These are phyloP conservation scores for Plasmodium malariae DNA, from an alignment of 169 alveolate genomes.

Conservation along the genomic window DNA sequence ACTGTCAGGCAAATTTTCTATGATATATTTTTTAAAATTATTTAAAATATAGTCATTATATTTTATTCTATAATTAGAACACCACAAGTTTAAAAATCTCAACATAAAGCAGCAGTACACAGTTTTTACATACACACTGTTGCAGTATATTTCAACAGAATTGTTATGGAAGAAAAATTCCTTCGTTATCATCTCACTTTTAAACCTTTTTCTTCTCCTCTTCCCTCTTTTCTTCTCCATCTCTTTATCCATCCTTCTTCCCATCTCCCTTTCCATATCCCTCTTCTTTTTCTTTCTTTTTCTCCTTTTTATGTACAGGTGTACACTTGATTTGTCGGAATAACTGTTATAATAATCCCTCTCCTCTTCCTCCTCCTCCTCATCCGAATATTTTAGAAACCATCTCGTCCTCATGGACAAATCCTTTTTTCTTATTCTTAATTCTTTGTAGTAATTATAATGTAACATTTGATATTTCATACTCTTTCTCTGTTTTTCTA, in stretches of 20 bases:
- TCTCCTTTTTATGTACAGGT: slow-evolving; percentile 13
- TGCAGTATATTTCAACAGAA: slow-evolving; percentile 27
- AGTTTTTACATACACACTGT: slow-evolving; percentile 62
- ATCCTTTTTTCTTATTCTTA: neutral
- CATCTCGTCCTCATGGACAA: neutral
- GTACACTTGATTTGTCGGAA: slow-evolving; percentile 41
- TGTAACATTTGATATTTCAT: slow-evolving; percentile 22
- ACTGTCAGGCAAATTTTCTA: slow-evolving; percentile 21
- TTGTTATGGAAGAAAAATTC: slow-evolving; percentile 23
- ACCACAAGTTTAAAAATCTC: slow-evolving; percentile 60
- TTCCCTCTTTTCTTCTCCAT: neutral
- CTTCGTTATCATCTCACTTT: no score
- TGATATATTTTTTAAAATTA: slow-evolving; percentile 32
- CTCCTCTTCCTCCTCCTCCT: neutral
- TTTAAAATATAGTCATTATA: slow-evolving; percentile 16
- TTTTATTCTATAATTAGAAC: neutral
- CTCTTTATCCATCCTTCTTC: neutral
- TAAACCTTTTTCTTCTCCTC: neutral
- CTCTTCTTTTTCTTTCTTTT: neutral
- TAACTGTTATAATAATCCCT: neutral
- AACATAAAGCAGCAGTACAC: slow-evolving; percentile 61
- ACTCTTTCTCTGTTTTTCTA: neutral
- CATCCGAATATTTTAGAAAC: slow-evolving; percentile 30
- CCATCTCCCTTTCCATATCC: neutral
- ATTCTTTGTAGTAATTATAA: slow-evolving; percentile 33